phyloP scores from a whole-genome alignment of 2,329 filamentous ascomycete genomes.

The Tetracladium maxilliforme region DNA sequence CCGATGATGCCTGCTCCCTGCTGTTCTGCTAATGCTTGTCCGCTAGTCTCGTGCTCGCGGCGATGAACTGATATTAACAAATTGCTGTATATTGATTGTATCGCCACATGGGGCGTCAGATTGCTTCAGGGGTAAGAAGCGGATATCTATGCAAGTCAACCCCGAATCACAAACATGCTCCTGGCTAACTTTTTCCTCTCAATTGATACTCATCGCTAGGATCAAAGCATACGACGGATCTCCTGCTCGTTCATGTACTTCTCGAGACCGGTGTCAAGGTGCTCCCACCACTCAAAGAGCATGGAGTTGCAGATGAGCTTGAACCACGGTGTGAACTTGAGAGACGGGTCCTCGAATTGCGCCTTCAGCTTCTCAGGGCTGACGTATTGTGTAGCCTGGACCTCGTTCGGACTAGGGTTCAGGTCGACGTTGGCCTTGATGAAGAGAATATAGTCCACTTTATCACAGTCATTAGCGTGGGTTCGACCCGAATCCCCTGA shows the following conservation, averaged over 20 bases:
- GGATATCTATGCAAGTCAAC: too few species aligned
- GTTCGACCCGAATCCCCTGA: neutral
- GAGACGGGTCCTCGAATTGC: conserved; percentile 66
- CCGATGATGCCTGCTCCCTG: too few species aligned
- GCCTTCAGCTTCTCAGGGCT: conserved; percentile 66
- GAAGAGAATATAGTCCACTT: conserved; percentile 97
- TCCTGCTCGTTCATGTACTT: conserved; percentile 75
- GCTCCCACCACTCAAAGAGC: conserved; percentile 95
- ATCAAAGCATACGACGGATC: conserved; percentile 90
- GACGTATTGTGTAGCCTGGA: conserved; percentile 72
- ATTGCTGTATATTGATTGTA: too few species aligned
- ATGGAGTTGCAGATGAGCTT: conserved; percentile 96
- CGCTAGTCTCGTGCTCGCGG: too few species aligned
- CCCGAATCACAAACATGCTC: too few species aligned
- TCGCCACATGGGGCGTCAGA: too few species aligned
- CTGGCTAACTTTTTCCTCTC: too few species aligned
- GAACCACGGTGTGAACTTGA: conserved; percentile 97
- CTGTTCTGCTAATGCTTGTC: too few species aligned
- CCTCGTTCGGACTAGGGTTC: conserved; percentile 74
- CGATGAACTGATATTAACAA: too few species aligned
- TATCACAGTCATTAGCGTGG: conserved; percentile 3
- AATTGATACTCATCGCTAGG: too few species aligned
- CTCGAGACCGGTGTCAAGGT: conserved; percentile 67
- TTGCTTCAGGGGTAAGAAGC: too few species aligned
- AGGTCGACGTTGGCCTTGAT: conserved; percentile 89